phyloP scores from a whole-genome alignment of 1,139 yeast genomes.

The Saccharomyces uvarum region DNA sequence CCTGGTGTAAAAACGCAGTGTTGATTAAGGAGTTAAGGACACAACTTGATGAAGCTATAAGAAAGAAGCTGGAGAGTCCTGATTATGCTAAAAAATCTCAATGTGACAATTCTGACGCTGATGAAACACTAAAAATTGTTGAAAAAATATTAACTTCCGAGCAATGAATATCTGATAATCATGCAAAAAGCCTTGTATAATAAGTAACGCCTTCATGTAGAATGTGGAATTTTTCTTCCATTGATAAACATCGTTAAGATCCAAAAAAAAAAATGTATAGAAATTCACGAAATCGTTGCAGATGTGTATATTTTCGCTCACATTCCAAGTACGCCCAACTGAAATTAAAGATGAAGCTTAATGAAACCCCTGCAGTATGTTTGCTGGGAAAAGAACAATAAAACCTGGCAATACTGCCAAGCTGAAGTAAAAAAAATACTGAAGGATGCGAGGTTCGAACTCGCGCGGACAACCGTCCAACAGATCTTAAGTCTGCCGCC shows the following conservation, averaged over 20 bases:
- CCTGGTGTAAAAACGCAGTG: conserved; percentile 94
- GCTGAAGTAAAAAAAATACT: conserved; percentile 17
- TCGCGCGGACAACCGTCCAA: conserved; percentile 50
- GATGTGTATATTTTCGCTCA: not conserved
- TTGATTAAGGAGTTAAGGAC: conserved; percentile 61
- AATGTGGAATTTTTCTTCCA: not conserved
- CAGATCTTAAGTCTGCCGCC: conserved; percentile 9
- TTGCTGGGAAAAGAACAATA: not conserved
- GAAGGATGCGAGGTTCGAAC: conserved; percentile 76
- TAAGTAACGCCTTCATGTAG: not conserved
- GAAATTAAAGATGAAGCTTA: not conserved
- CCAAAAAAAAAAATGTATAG: not conserved
- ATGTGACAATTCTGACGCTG: conserved; percentile 16
- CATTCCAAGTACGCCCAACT: not conserved
- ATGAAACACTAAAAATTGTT: conserved; percentile 33
- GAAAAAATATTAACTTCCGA: conserved; percentile 30
- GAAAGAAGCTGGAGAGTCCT: conserved; percentile 44
- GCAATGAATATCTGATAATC: not conserved
- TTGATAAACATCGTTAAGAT: not conserved
- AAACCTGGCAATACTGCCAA: not conserved
- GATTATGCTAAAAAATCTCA: conserved; percentile 16
- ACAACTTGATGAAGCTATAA: conserved; percentile 61
- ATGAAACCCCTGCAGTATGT: not conserved
- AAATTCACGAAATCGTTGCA: not conserved
- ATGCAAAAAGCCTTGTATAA: not conserved